Percentiles rank a stretch among this genome's conserved stretches.
Conservation (phyloP, 1,139 yeast species). For the Taiozyma onychis region DNA sequence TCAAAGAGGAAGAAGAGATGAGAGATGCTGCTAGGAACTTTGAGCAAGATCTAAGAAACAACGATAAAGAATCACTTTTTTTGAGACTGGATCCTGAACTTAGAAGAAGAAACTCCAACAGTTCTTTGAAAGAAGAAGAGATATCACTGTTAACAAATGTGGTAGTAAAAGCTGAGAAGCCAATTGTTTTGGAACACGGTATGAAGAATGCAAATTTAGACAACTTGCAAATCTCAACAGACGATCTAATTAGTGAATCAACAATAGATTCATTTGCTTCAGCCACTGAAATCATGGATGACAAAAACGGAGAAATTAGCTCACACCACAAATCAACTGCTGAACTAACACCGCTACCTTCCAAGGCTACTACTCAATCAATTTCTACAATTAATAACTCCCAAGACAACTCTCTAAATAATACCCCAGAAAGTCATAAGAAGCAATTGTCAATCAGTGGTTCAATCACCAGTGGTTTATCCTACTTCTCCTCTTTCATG, state of each 20-base stretch:
- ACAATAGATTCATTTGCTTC: constrained; percentile 18
- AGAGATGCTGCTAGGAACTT: constrained; percentile 26
- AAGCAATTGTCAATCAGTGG: constrained; percentile 18
- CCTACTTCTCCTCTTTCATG: constrained; percentile 9
- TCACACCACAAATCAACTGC: constrained; percentile 7
- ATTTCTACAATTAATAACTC: constrained; percentile 29
- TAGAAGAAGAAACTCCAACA: constrained; percentile 18
- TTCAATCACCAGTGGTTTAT: constrained; percentile 11
- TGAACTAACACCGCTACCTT: constrained; percentile 13
- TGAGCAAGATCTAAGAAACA: constrained; percentile 30
- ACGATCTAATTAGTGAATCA: constrained; percentile 14
- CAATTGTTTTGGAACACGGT: constrained; percentile 14
- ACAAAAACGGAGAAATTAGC: constrained; percentile 14
- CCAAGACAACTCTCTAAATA: constrained; percentile 6
- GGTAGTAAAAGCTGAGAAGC: constrained; percentile 12
- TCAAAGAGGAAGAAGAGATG: constrained; percentile 21
- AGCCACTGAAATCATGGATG: constrained; percentile 24
- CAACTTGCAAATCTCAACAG: constrained; percentile 6
- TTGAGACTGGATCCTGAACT: constrained; percentile 20
- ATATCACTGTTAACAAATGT: constrained; percentile 22
- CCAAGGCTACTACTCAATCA: constrained; percentile 27
- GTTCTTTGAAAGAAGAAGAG: constrained; percentile 26
- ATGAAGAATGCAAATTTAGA: constrained; percentile 7
- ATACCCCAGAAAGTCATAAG: constrained; percentile 9
- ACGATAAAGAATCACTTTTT: constrained; percentile 13